phyloP scores from a whole-genome alignment of 352 stramenopile species.

The Phytopythium oedochilum region DNA sequence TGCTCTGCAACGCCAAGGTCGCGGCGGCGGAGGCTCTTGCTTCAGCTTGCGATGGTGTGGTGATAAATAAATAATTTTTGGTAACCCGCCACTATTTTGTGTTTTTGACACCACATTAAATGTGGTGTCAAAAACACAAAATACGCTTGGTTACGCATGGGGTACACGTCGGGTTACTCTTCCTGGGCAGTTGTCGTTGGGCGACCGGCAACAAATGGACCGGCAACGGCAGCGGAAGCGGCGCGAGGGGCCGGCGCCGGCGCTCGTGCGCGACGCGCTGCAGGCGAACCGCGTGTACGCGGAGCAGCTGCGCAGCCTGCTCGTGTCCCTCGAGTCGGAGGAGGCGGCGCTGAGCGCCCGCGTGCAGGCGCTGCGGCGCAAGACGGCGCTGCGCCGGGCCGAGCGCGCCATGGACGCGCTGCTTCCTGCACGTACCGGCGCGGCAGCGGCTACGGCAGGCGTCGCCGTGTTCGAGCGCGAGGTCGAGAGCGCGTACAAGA shows the following conservation, averaged over 20 bases:
- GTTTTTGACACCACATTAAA: too few species aligned
- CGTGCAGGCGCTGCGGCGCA: slow-evolving; percentile 42
- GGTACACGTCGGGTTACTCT: not conserved
- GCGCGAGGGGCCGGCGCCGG: not conserved
- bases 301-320: slow-evolving; percentile 28
- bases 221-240: not conserved
- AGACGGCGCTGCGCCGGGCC: slow-evolving; percentile 43
- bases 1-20: slow-evolving; percentile 85
- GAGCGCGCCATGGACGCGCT: slow-evolving; percentile 44
- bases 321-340: slow-evolving; percentile 24
- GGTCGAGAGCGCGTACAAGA: slow-evolving; percentile 28
- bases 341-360: slow-evolving; percentile 29
- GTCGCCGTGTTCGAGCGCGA: slow-evolving; percentile 21
- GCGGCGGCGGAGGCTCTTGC: slow-evolving; percentile 61
- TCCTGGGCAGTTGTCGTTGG: not conserved
- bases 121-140: too few species aligned
- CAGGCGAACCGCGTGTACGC: slow-evolving; percentile 40
- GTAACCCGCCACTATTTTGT: too few species aligned
- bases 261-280: slow-evolving; percentile 21
- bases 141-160: too few species aligned
- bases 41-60: too few species aligned
- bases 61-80: too few species aligned
- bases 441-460: not conserved
- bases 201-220: not conserved
- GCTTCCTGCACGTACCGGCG: not conserved